phyloP scores from a whole-genome alignment of 768 basidiomycete genomes.

The Daedalea quercina region DNA sequence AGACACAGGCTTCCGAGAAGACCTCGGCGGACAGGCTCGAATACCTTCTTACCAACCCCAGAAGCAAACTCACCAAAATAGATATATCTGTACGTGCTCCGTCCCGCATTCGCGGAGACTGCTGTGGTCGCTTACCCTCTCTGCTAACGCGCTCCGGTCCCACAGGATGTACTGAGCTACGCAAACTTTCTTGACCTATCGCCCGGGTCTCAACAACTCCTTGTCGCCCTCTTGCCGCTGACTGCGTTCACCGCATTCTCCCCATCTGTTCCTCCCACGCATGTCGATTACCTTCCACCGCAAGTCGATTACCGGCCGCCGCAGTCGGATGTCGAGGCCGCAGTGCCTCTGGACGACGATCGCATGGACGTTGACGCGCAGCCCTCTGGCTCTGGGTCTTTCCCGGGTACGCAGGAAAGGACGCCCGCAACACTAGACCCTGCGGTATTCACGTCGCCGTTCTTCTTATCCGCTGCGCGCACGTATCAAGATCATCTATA shows the following conservation, averaged over 20 bases:
- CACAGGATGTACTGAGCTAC: conserved; percentile 18
- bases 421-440: conserved; percentile 25
- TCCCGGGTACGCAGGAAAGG: neutral
- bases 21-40: conserved; percentile 31
- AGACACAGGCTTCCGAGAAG: conserved; percentile 6
- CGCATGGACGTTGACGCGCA: neutral
- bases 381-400: neutral
- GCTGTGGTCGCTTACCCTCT: neutral
- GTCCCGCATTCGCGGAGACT: neutral
- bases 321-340: neutral
- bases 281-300: conserved; percentile 14
- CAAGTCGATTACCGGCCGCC: neutral
- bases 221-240: conserved; percentile 22
- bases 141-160: neutral
- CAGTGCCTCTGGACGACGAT: neutral
- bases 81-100: conserved; percentile 38
- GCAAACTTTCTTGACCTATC: conserved; percentile 21
- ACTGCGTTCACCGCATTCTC: conserved; percentile 21
- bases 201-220: conserved; percentile 16
- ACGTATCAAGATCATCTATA: conserved; percentile 59
- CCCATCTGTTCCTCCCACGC: conserved; percentile 16
- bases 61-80: conserved; percentile 41
- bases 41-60: conserved; percentile 36
- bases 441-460: conserved; percentile 41
- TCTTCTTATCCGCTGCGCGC: conserved; percentile 46